Conservation (phyloP, 1,284 basidiomycete genomes). For the Apiotrichum siamense region DNA sequence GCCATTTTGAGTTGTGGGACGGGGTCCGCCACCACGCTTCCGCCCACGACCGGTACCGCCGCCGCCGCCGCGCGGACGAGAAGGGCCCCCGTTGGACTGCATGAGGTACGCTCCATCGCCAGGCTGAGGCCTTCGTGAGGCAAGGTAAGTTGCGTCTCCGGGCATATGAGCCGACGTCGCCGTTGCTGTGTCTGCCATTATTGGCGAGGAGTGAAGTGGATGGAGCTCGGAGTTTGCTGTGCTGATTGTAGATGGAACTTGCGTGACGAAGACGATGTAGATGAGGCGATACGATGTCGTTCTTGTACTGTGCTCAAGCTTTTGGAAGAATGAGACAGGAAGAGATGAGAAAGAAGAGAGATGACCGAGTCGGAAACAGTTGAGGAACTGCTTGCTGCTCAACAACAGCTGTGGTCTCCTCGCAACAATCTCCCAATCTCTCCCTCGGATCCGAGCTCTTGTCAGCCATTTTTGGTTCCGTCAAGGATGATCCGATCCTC, state of each 20-base stretch:
- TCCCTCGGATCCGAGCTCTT: too few relatives aligned
- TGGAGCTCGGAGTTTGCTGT: too few relatives aligned
- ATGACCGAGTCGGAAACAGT: too few relatives aligned
- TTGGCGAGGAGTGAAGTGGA: not conserved
- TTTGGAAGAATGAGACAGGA: not conserved
- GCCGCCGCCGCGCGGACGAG: not conserved
- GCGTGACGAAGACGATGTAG: too few relatives aligned
- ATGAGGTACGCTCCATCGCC: slow-evolving; percentile 19
- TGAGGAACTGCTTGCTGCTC: too few relatives aligned
- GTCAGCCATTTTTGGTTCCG: too few relatives aligned
- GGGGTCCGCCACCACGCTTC: not conserved
- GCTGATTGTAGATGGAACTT: too few relatives aligned
- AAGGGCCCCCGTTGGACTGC: not conserved
- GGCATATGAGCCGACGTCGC: slow-evolving; percentile 6
- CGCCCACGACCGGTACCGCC: not conserved
- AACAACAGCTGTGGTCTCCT: too few relatives aligned
- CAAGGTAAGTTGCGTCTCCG: slow-evolving; percentile 20
- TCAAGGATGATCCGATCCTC: too few relatives aligned
- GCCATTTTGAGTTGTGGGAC: too few relatives aligned
- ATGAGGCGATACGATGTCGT: not conserved
- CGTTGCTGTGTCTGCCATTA: not conserved
- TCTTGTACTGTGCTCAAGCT: not conserved
- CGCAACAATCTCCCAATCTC: too few relatives aligned
- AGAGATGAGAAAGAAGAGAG: too few relatives aligned
- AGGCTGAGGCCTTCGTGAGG: slow-evolving; percentile 11